These are phyloP conservation scores for Magnaporthiopsis poae DNA, from an alignment of 2,329 filamentous ascomycete genomes.

Conservation along the genomic window DNA sequence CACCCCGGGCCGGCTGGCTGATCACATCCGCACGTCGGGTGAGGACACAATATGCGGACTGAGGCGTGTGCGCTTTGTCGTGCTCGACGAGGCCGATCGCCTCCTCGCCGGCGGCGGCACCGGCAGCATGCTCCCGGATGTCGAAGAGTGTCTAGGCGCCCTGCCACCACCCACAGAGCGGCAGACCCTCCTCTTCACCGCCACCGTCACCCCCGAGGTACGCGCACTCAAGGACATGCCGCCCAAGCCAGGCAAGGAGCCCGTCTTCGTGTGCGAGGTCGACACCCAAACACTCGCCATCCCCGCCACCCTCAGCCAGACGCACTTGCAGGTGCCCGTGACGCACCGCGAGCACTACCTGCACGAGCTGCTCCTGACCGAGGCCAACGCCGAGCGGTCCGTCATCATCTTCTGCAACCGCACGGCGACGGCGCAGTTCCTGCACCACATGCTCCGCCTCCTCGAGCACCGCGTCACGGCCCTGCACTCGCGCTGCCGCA, in stretches of 20 bases:
- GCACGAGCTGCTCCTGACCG: slow-evolving; percentile 75
- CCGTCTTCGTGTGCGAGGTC: slow-evolving; percentile 82
- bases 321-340: slow-evolving; percentile 77
- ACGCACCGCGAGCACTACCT: slow-evolving; percentile 93
- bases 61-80: slow-evolving; percentile 69
- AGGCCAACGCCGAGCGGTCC: slow-evolving; percentile 62
- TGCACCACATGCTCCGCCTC: slow-evolving; percentile 78
- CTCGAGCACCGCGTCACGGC: slow-evolving; percentile 85
- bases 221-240: slow-evolving; percentile 73
- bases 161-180: slow-evolving; percentile 68
- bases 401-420: slow-evolving; percentile 93
- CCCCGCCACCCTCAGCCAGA: slow-evolving; percentile 70
- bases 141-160: slow-evolving; percentile 75
- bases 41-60: slow-evolving; percentile 81
- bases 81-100: slow-evolving; percentile 91
- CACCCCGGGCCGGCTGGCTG: slow-evolving; percentile 82
- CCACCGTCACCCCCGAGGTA: slow-evolving; percentile 88
- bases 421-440: slow-evolving; percentile 74
- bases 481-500: slow-evolving; percentile 80
- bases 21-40: slow-evolving; percentile 85
- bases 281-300: slow-evolving; percentile 67
- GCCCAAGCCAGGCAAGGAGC: slow-evolving; percentile 55
- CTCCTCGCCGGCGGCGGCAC: slow-evolving; percentile 62
- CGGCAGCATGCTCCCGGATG: slow-evolving; percentile 87
- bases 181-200: slow-evolving; percentile 94